Percentiles rank a stretch among this genome's conserved stretches.
phyloP scores from a whole-genome alignment of 768 basidiomycete genomes.

The Termitomyces sp. region DNA sequence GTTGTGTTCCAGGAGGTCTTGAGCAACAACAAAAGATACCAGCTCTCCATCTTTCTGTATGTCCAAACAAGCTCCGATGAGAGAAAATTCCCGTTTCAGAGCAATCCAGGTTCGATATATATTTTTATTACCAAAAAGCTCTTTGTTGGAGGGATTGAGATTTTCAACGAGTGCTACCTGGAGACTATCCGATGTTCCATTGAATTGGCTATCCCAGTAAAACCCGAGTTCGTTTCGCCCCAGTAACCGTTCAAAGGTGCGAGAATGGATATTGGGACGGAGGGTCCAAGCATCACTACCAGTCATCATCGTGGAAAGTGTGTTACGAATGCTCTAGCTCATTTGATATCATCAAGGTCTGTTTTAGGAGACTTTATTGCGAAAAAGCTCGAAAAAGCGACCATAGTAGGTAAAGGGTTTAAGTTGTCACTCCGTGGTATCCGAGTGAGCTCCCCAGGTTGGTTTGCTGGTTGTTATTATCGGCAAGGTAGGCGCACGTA shows the following conservation, averaged over 20 bases:
- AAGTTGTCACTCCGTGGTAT: too few species aligned
- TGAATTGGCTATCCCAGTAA: conserved; percentile 38
- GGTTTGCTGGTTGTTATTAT: too few species aligned
- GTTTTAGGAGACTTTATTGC: too few species aligned
- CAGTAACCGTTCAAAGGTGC: too few species aligned
- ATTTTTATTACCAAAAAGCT: conserved; percentile 24
- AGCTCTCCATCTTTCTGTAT: conserved; percentile 21
- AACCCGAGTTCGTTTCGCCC: conserved; percentile 37
- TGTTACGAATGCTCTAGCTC: not conserved
- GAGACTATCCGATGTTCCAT: conserved; percentile 42
- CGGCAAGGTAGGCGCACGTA: too few species aligned
- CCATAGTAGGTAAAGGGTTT: too few species aligned
- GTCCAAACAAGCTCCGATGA: conserved; percentile 41
- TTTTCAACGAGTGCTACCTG: conserved; percentile 30
- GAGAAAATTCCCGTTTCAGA: conserved; percentile 46
- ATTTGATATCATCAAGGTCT: too few species aligned
- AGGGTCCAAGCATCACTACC: conserved; percentile 3
- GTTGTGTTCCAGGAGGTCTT: conserved; percentile 28
- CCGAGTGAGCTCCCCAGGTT: too few species aligned
- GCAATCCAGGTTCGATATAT: conserved; percentile 40
- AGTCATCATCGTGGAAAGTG: not conserved
- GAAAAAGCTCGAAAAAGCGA: too few species aligned
- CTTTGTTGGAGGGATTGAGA: conserved; percentile 7
- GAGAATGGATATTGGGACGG: conserved; percentile 20
- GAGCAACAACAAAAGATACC: conserved; percentile 39